Percentiles rank a stretch among this genome's conserved stretches.
phyloP scores from a whole-genome alignment of 73 alveolate genomes.

The Uronychia setigera region DNA sequence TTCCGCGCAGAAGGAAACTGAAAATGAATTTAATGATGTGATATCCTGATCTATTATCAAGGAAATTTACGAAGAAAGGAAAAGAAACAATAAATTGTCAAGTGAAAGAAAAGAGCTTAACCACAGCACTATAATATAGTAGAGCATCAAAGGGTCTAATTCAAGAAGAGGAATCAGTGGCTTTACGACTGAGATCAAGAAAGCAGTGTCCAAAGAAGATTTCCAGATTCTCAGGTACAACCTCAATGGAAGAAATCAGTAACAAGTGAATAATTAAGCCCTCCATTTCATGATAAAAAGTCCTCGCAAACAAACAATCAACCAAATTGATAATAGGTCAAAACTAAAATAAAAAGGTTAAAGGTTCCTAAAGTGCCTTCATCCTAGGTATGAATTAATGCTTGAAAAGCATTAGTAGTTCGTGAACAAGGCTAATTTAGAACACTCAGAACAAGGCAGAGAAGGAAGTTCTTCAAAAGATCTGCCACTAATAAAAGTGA shows the following conservation, averaged over 20 bases:
- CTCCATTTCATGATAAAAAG: no score
- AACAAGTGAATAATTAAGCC: no score
- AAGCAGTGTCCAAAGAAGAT: not conserved
- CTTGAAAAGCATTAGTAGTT: not conserved
- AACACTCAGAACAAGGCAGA: not conserved
- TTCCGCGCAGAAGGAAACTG: not conserved
- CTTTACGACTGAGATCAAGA: no score
- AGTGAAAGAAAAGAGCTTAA: not conserved
- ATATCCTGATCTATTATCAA: not conserved
- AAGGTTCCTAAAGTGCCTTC: not conserved
- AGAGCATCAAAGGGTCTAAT: no score
- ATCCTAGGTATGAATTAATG: not conserved
- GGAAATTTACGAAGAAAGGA: not conserved
- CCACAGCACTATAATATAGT: no score
- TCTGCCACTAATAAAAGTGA: not conserved
- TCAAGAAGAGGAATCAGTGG: no score
- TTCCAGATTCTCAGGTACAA: no score
- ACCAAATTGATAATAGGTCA: not conserved
- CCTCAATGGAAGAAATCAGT: not conserved
- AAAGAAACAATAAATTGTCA: not conserved
- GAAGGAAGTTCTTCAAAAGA: not conserved
- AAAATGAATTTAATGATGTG: not conserved
- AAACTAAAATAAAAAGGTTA: no score
- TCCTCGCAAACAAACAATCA: not conserved
- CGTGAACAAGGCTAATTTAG: not conserved